Base-by-base conservation (phyloP, 31 red algal species). In the Endocladia muricata region DNA sequence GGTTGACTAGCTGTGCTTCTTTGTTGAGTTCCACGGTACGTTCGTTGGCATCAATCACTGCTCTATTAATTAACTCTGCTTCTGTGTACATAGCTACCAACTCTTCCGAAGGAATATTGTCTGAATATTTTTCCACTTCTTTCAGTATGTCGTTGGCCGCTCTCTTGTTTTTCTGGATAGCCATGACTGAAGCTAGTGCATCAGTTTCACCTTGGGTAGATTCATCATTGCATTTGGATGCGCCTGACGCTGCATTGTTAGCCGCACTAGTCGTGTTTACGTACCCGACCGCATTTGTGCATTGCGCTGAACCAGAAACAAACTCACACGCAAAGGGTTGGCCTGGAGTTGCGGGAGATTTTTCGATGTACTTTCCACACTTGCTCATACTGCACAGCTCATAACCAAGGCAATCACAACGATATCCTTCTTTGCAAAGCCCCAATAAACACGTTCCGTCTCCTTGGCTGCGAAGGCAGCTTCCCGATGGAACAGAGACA, bases 401-500 rank as follows among this genome's bases (percentile, higher is more conserved):
- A 28, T 62, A 77, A n/a, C 73, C 73, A 36, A 77, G 63, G 31
- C 73, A 77, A 63, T 77, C 56, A 36, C 73, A 77, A 3, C 69
- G 69, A n/a, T 73, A 73, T 21, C 69, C 69, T 25, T 25, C 40
- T 7, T 25, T 34, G 41, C 69, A 73, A 6, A 31, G 22, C 41
- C 69, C 69, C 26, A 73, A 42, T 36, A 73, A 42, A 26, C 69
- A 73, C 41, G 69, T 54, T 4, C 69, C 69, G 22, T 73, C 69
- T 25, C 39, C 69, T 31, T 54, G 35, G 40, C 26, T 54, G 69
- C 39, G 41, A n/a, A 55, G 22, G n/a, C 69, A 73, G 5, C 7
- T 52, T 5, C 69, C 69, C 9, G 69, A 73, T 23, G 69, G 69
- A 47, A n/a, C 33, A 21, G 47, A 31, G 25, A 21, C 11, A 4